Base-by-base conservation (phyloP, 352 stramenopile species). In the Saprolegnia parasitica region DNA sequence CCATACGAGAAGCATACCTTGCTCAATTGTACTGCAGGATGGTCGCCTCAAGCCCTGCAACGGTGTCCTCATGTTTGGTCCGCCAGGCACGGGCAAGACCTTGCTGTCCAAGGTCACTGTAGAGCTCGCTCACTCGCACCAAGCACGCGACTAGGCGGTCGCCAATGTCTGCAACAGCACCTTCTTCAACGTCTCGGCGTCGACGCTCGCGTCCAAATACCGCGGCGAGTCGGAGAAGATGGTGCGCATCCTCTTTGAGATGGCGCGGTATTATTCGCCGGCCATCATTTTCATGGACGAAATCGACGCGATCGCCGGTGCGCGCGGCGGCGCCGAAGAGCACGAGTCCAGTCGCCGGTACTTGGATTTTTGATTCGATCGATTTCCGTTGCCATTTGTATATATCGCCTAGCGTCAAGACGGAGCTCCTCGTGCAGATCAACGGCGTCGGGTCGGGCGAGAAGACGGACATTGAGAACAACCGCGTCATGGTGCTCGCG, bases 231-330 rank as follows among this genome's bases (percentile, higher is more conserved):
- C 83, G 8, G 95, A 98, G 72, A 98, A 98, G 65, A 89, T 99
- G 71, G 93, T 99, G 52, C 88, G 95, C 49, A 96, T 99, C 29
- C 79, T 99, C 13, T 99, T 99, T 72, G 95, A 99, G 49, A 98
- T 99, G 86, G 96, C 97, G n/a, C 86, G 95, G 15, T 98, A 98
- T 75, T 98, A 98, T 77, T 88, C 94, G 16, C 97, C 97, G 6
- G 96, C 88, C 13, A 99, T 97, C 62, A 98, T 99, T 54, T 99
- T 99, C 74, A 96, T 99, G 79, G 97, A 99, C 72, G 96, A 99
- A 75, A 98, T 99, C 61, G 97, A 99, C 71, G 92, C 96, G 0
- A 96, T 98, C 46, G 87, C 85, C 3, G 87, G 80, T 0, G 78
- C 81, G 13, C 78, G 86, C 67, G 86, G 87, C 20, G 80, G 78